Evolutionary conservation across 2,329 filamentous ascomycete genomes (phyloP), one percentile per base, ranked within the genome.

Genomic region (Penicillium polonicum): DNA sequence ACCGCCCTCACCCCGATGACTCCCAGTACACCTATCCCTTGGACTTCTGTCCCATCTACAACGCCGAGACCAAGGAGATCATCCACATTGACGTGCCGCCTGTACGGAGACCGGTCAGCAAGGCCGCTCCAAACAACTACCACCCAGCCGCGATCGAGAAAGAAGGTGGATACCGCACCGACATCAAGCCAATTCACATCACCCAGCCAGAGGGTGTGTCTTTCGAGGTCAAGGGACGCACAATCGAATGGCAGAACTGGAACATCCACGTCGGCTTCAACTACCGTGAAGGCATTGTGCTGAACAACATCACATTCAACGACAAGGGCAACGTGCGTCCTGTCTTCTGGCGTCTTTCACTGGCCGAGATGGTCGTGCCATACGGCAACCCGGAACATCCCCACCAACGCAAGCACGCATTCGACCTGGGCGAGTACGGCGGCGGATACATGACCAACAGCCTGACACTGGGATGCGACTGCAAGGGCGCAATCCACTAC

Each of bases 201-300:
- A 91, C 89, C 1, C 91, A 95, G 70, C 91, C 91, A 0, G 90
- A 95, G 66, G 92, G 92, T 17, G 91, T 96, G 0, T 94, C 90
- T 0, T 97, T 96, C 79, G 85, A 82, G 21, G 79, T 96, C 64
- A 83, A 87, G 3, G 90, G 90, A 1, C 80, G 91, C 12, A 84
- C 85, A 45, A 82, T 96, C 50, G 85, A 86, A 63, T 96, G 92
- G 92, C 92, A 96, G 74, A 96, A 95, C 71, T 97, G 91, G 89
- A 93, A 85, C 68, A 85, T 96, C 63, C 92, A 96, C 73, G 85
- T 97, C 58, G 92, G 92, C 25, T 97, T 96, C 83, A 96, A 96
- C 80, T 94, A 96, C 78, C 85, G 90, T 27, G 92, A 97, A 76
- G 92, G 92, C 23, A 88, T 96, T 65, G 89, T 96, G 2, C 80